These are phyloP conservation scores for Podospora didyma DNA, from an alignment of 495 filamentous ascomycete genomes.

Conservation along the genomic window DNA sequence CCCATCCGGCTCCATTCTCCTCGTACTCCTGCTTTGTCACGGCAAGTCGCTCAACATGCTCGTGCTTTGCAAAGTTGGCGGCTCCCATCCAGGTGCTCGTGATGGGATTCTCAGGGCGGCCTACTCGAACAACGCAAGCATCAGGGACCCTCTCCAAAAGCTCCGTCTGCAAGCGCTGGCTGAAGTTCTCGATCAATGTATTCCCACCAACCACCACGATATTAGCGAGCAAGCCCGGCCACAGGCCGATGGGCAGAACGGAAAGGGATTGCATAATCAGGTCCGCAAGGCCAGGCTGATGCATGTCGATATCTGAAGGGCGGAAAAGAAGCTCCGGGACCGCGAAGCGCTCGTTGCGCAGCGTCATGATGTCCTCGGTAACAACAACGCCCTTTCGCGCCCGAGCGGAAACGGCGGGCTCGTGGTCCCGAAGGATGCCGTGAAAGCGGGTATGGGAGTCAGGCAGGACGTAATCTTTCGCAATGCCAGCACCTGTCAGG, in stretches of 20 bases:
- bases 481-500: constrained; percentile 61
- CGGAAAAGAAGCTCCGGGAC: constrained; percentile 89
- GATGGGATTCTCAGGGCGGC: constrained; percentile 68
- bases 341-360: constrained; percentile 87
- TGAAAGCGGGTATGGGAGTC: constrained; percentile 75
- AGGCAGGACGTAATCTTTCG: constrained; percentile 89
- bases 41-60: constrained; percentile 56
- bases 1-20: constrained; percentile 78
- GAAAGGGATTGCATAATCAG: constrained; percentile 76
- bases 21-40: constrained; percentile 88
- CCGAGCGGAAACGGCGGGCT: constrained; percentile 52
- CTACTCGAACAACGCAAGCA: constrained; percentile 72
- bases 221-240: constrained; percentile 78
- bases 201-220: constrained; percentile 89
- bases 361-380: constrained; percentile 76
- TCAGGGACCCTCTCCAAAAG: constrained; percentile 69
- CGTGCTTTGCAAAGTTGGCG: constrained; percentile 66
- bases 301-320: constrained; percentile 81
- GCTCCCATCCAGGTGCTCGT: constrained; percentile 82
- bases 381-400: constrained; percentile 57
- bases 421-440: constrained; percentile 73
- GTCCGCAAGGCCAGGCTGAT: constrained; percentile 77
- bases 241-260: constrained; percentile 69
- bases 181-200: constrained; percentile 71
- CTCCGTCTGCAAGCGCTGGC: constrained; percentile 76